Percentiles rank a stretch among this genome's conserved stretches.
These are phyloP conservation scores for Hordeum pubiflorum DNA, from an alignment of 202 grass and related monocot genomes.

Conservation along the genomic window DNA sequence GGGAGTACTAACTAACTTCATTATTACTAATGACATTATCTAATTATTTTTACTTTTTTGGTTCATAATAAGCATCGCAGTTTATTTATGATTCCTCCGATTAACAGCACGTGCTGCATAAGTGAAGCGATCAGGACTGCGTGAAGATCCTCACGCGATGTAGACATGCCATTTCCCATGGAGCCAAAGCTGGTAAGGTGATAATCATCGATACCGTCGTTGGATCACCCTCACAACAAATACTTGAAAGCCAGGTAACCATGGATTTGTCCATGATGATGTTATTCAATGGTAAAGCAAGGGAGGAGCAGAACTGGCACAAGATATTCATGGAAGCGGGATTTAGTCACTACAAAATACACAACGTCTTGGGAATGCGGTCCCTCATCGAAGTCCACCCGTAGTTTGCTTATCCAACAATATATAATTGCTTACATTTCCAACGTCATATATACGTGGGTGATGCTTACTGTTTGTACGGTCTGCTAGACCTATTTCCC, in stretches of 20 bases:
- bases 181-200: neutral
- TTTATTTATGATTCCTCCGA: too few relatives aligned
- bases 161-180: conserved; percentile 13
- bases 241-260: neutral
- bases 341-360: conserved; percentile 25
- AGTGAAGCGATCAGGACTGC: conserved; percentile 22
- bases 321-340: conserved; percentile 35
- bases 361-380: neutral
- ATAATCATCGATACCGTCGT: conserved; percentile 35
- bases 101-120: conserved; percentile 27
- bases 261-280: conserved; percentile 18
- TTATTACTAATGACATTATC: too few relatives aligned
- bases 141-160: conserved; percentile 23
- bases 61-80: too few relatives aligned
- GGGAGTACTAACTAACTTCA: too few relatives aligned
- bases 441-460: too few relatives aligned
- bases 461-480: too few relatives aligned
- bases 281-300: neutral
- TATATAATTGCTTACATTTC: too few relatives aligned
- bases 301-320: conserved; percentile 24
- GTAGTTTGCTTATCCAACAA: neutral
- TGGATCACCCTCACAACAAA: neutral
- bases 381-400: conserved; percentile 25
- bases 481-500: too few relatives aligned
- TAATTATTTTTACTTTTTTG: too few relatives aligned